phyloP scores from a whole-genome alignment of 305 asterid species.

The Fraxinus ornus region DNA sequence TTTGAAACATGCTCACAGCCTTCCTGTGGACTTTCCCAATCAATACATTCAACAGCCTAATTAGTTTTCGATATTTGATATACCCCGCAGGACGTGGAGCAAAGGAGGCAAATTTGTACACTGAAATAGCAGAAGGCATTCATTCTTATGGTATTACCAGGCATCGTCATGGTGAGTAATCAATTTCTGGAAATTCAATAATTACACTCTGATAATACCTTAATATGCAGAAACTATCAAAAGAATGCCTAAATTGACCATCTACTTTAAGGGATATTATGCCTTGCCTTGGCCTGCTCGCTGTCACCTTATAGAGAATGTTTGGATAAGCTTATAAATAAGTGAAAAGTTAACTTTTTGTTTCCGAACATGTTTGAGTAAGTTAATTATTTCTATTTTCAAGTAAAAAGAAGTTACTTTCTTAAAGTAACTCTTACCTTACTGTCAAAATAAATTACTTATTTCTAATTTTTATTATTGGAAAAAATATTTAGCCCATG shows the following conservation, averaged over 20 bases:
- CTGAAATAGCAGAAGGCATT: conserved; percentile 95
- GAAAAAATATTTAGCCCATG: not conserved
- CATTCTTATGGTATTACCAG: conserved; percentile 82
- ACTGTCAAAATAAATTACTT: not conserved
- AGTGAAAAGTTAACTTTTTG: not conserved
- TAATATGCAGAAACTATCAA: not conserved
- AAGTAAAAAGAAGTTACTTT: not conserved
- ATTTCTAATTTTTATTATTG: not conserved
- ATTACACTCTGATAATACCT: not conserved
- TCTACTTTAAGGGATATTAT: not conserved
- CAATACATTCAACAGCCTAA: conserved; percentile 6
- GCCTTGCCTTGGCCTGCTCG: not conserved
- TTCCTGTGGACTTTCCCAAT: conserved; percentile 15
- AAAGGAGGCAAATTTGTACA: conserved; percentile 88
- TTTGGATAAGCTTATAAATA: not conserved
- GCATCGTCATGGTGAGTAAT: conserved; percentile 92
- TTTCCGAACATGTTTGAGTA: not conserved
- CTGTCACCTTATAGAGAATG: not conserved
- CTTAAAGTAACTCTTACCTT: not conserved
- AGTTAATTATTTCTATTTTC: not conserved
- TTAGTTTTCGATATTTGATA: conserved; percentile 21
- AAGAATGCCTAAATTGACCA: not conserved
- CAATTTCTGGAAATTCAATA: not conserved
- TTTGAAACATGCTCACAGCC: conserved; percentile 30
- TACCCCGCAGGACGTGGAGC: conserved; percentile 78